Evolutionary conservation across 371 early-diverging fungal genomes (phyloP), one percentile per base, ranked within the genome.

Genomic region (Mycotypha africana): DNA sequence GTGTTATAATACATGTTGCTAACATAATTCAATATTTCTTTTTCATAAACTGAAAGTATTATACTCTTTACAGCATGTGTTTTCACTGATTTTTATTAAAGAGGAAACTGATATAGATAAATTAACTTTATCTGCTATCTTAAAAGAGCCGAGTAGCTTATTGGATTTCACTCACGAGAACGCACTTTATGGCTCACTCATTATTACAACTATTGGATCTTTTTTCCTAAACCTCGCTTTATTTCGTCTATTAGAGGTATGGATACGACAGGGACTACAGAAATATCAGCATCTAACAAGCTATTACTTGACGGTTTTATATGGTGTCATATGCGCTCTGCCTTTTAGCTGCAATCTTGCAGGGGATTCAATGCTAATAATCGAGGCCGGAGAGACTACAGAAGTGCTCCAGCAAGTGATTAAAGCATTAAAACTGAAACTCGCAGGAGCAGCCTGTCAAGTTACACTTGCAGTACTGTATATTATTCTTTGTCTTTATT

Each of bases 81-180:
- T 51, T 33, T 31, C 40, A 4, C 26, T 51, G 15, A 45, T 51
- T n/a, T 51, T 51, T 11, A 20, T 37, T 5, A n/a, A 33, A 20
- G 51, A 51, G 31, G 51, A 51, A 12, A 2, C 15, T 4, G 31
- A 46, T 5, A 10, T n/a, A n/a, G n/a, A n/a, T n/a, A n/a, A n/a
- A n/a, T n/a, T n/a, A n/a, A n/a, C n/a, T n/a, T n/a, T n/a, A n/a
- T n/a, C n/a, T n/a, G n/a, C 14, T 28, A 28, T 28, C 6, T 8
- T 12, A 12, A 8, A 6, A 12, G 12, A 28, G n/a, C 23, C 9
- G 34, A 9, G 8, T 21, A 32, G 17, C 9, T 24, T 7, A 19
- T 37, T 26, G n/a, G 41, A 33, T 8, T 2, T 48, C 24, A 33
- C 45, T 1, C 51, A 51, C 11, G 45, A 51, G 22, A 32, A 28